Percentiles rank a stretch among this genome's conserved stretches.
These are phyloP conservation scores for Tolypocladium amazonense DNA, from an alignment of 2,329 filamentous ascomycete species.

Conservation along the genomic window DNA sequence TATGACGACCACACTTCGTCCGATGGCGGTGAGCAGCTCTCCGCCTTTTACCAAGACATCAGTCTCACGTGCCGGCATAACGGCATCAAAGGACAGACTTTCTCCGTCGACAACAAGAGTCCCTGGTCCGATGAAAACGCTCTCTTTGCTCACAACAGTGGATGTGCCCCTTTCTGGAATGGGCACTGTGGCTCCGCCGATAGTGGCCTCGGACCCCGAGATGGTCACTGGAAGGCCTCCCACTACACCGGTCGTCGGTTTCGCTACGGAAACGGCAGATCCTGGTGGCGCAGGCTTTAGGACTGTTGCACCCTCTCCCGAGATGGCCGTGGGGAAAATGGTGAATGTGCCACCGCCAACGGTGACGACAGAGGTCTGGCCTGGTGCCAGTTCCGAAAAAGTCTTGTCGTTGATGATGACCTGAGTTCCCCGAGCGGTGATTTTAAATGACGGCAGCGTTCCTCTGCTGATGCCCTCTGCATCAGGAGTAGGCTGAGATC, in stretches of 20 bases:
- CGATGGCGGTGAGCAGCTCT: constrained; percentile 33
- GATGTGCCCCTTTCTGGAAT: constrained; percentile 26
- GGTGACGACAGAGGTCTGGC: constrained; percentile 29
- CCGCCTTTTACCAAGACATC: constrained; percentile 37
- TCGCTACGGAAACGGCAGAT: constrained; percentile 17
- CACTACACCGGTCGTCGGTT: constrained; percentile 26
- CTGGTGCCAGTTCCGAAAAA: constrained; percentile 25
- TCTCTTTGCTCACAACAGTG: constrained; percentile 20
- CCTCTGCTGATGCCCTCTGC: constrained; percentile 1
- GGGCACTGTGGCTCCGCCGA: constrained; percentile 32
- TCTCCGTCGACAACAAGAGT: constrained; percentile 23
- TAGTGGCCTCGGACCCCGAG: constrained; percentile 26
- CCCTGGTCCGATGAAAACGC: constrained; percentile 23
- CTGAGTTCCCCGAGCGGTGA: constrained; percentile 31
- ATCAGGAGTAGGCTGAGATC: not conserved
- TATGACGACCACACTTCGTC: constrained; percentile 28
- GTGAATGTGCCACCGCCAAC: constrained; percentile 32
- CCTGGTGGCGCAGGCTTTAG: constrained; percentile 25
- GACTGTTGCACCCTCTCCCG: constrained; percentile 34
- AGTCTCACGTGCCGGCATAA: constrained; percentile 20
- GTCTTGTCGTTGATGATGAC: constrained; percentile 39
- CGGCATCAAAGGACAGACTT: constrained; percentile 23
- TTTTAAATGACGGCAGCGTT: constrained; percentile 18
- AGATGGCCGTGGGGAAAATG: constrained; percentile 34
- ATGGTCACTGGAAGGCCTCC: constrained; percentile 30